Evolutionary conservation across 2,329 filamentous ascomycete genomes (phyloP), one percentile per base, ranked within the genome.

Genomic region (Alternaria postmessia): DNA sequence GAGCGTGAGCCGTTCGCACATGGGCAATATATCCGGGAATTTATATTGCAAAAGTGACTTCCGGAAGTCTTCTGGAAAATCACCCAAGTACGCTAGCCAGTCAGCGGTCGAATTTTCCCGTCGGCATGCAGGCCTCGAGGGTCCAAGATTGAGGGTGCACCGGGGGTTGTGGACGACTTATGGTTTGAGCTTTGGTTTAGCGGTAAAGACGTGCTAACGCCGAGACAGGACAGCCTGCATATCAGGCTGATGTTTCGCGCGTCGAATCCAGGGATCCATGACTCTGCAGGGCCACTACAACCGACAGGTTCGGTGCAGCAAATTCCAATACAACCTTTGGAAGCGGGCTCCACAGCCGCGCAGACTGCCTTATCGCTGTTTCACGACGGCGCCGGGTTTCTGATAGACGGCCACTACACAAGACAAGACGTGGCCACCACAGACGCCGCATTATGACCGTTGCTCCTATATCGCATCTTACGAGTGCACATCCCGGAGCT

Each of bases 351-450:
- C 69, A 64, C 66, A 63, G 57, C 65, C 63, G 61, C 64, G 47
- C 64, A 57, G 62, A 52, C 57, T 72, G 67, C 75, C 75, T 79
- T 79, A 79, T 79, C 77, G 71, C 69, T 64, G 74, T 78, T 74
- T 68, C 75, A 78, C 71, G 62, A 55, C 65, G 59, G 61, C 59
- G 65, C 57, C 53, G 54, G 59, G 64, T 69, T 60, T 65, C 61
- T 66, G 73, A 75, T 75, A 73, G 71, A 74, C 63, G 61, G 55
- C 55, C 58, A 52, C 51, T 54, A 51, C 67, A 63, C 64, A 54
- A 66, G 43, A 48, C 46, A 4, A 48, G 59, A 28, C 28, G 49
- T 54, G 48, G 56, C 57, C 65, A 63, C 54, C 51, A 62, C 55
- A 65, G 66, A 71, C 68, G 69, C 30, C 55, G 68, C 57, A 26